Evolutionary conservation across 768 basidiomycete species (phyloP).

Genomic region (Boletus tylopilopsis): DNA sequence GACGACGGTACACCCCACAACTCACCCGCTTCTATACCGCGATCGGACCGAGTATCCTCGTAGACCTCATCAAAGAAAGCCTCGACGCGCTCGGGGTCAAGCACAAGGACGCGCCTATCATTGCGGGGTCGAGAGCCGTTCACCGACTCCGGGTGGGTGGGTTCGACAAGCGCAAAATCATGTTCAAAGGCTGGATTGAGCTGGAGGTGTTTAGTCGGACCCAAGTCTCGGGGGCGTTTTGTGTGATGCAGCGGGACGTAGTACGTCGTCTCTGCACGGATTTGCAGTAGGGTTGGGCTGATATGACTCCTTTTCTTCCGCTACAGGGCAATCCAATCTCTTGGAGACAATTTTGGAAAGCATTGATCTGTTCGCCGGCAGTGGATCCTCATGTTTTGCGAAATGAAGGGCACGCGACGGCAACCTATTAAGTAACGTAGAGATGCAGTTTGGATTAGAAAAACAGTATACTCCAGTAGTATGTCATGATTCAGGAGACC

Average conservation of each 20-base stretch:
- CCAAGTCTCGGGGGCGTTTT: constrained; percentile 55
- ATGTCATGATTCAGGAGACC: no score
- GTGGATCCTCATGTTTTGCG: constrained; percentile 58
- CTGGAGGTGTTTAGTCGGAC: constrained; percentile 57
- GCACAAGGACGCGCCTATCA: constrained; percentile 39
- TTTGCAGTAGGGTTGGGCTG: background rate
- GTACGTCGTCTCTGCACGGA: constrained; percentile 35
- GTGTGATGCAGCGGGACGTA: constrained; percentile 65
- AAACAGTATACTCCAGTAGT: no score
- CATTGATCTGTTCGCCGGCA: constrained; percentile 44
- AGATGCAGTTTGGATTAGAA: background rate
- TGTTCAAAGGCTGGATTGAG: constrained; percentile 73
- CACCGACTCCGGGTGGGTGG: constrained; percentile 62
- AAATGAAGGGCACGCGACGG: background rate
- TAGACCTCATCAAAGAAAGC: constrained; percentile 51
- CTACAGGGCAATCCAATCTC: constrained; percentile 70
- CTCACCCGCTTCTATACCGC: constrained; percentile 80
- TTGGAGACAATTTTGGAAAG: constrained; percentile 76
- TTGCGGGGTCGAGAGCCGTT: constrained; percentile 9
- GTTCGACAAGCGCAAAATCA: constrained; percentile 56
- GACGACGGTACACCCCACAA: constrained; percentile 66
- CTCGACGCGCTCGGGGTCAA: constrained; percentile 48
- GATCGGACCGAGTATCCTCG: constrained; percentile 49
- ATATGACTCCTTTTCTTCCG: background rate
- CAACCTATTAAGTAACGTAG: background rate